Percentiles rank a stretch among this genome's conserved stretches.
These are phyloP conservation scores for Oligophagozyma castellii DNA, from an alignment of 1,139 yeast species.

Conservation along the genomic window DNA sequence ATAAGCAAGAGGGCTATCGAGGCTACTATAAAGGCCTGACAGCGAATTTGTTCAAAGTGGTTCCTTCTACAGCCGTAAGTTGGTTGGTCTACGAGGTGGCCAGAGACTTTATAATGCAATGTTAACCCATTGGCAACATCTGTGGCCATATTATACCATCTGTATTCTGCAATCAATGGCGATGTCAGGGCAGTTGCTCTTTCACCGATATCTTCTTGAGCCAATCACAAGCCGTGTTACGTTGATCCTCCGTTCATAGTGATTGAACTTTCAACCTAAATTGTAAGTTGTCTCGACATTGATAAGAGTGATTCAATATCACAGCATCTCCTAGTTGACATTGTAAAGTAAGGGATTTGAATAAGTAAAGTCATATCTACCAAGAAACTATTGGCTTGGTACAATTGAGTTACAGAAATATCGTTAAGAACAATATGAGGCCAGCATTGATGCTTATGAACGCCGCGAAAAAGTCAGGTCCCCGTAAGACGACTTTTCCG, in stretches of 20 bases:
- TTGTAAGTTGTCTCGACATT: conserved; percentile 1
- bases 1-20: conserved; percentile 54
- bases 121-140: too few relatives aligned
- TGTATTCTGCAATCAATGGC: too few relatives aligned
- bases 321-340: too few relatives aligned
- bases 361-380: too few relatives aligned
- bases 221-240: conserved; percentile 1
- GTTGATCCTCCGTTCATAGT: not conserved
- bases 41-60: conserved; percentile 81
- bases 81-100: conserved; percentile 78
- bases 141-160: too few relatives aligned
- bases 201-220: too few relatives aligned
- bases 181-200: too few relatives aligned
- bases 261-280: not conserved
- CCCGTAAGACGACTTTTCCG: conserved; percentile 30
- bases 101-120: too few relatives aligned
- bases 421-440: conserved; percentile 19
- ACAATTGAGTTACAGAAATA: not conserved
- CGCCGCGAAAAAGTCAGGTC: conserved; percentile 18
- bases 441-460: conserved; percentile 31
- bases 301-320: conserved; percentile 1
- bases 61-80: conserved; percentile 90
- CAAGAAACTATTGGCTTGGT: too few relatives aligned
- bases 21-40: conserved; percentile 85
- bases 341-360: too few relatives aligned